Evolutionary conservation across 139 green algal genomes (phyloP).

Genomic region (Parachlorella kessleri): DNA sequence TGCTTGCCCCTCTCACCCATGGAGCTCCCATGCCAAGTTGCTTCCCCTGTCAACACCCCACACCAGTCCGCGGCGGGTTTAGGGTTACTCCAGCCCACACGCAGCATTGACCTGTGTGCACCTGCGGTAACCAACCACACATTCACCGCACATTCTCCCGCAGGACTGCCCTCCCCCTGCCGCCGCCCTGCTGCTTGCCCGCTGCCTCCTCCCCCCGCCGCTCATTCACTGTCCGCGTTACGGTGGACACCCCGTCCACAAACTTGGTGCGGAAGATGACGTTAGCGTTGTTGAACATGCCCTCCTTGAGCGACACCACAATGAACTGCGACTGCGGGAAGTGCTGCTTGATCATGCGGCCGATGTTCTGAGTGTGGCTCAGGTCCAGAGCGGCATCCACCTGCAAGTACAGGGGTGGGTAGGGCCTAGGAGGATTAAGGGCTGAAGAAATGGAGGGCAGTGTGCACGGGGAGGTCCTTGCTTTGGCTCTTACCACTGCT

Average conservation of each 20-base stretch:
- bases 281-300: conserved; percentile 99
- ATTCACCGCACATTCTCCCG: conserved; percentile 24
- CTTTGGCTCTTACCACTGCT: no score
- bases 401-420: conserved; percentile 20
- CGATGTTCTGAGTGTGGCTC: conserved; percentile 99
- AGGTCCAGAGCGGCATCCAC: conserved; percentile 97
- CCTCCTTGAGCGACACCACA: conserved; percentile 92
- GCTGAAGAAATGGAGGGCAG: no score
- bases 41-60: no score
- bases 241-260: conserved; percentile 93
- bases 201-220: background rate
- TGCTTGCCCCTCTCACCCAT: no score
- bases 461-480: background rate
- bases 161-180: background rate
- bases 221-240: conserved; percentile 60
- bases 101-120: no score
- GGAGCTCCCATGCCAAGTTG: no score
- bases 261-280: conserved; percentile 99
- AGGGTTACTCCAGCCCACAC: no score
- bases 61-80: no score
- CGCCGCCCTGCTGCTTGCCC: background rate
- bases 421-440: background rate
- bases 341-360: conserved; percentile 96
- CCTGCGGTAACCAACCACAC: no score
- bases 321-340: conserved; percentile 94